Evolutionary conservation across 2,329 filamentous ascomycete species (phyloP).

Genomic region (Trichophyton simii): DNA sequence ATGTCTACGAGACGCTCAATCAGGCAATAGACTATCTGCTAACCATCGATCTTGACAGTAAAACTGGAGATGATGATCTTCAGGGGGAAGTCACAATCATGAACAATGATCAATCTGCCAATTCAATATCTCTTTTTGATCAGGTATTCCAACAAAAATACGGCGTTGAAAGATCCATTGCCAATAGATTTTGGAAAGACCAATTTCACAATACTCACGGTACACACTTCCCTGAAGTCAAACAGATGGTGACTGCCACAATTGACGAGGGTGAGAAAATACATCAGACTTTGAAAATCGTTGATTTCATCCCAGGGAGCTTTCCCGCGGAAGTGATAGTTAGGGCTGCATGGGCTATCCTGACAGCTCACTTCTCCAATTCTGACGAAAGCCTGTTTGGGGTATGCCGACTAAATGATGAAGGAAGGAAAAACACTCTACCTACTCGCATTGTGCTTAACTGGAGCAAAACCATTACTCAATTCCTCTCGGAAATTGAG

Average conservation of each 20-base stretch:
- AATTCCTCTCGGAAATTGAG: slow-evolving; percentile 38
- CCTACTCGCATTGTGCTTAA: slow-evolving; percentile 24
- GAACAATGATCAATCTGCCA: neutral
- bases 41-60: neutral
- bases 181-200: neutral
- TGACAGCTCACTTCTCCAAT: slow-evolving; percentile 9
- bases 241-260: neutral
- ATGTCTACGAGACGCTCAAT: neutral
- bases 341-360: slow-evolving; percentile 9
- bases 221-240: neutral
- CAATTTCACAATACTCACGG: neutral
- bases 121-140: neutral
- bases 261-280: neutral
- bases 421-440: slow-evolving; percentile 21
- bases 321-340: neutral
- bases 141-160: neutral
- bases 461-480: neutral
- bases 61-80: neutral
- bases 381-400: slow-evolving; percentile 33
- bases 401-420: slow-evolving; percentile 24
- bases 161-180: neutral
- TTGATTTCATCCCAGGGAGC: neutral
- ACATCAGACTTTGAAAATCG: neutral
- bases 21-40: neutral
- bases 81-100: neutral